phyloP scores from a whole-genome alignment of 495 filamentous ascomycete genomes.

The Staphylotrichum longicolle region DNA sequence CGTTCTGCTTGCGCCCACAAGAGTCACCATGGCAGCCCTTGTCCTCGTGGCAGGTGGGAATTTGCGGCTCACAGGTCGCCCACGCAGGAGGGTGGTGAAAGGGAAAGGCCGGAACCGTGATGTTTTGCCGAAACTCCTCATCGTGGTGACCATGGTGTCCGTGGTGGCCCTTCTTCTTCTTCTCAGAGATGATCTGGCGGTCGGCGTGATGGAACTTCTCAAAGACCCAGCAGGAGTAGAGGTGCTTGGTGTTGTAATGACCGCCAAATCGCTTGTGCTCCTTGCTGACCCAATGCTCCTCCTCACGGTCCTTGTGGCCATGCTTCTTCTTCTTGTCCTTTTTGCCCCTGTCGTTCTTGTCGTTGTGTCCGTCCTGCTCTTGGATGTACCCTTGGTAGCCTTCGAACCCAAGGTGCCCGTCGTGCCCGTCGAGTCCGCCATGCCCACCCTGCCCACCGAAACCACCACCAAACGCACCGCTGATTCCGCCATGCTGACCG shows the following conservation, averaged over 20 bases:
- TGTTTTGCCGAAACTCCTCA: background rate
- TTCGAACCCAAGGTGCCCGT: background rate
- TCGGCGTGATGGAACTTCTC: background rate
- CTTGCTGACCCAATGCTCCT: background rate
- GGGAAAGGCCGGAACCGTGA: background rate
- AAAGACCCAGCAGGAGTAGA: conserved; percentile 15
- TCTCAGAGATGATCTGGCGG: background rate
- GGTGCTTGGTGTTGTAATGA: conserved; percentile 13
- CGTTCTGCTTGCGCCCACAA: background rate
- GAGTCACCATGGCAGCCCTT: background rate
- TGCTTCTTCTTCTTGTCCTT: conserved; percentile 3
- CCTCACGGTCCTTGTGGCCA: background rate
- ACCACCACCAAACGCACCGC: background rate
- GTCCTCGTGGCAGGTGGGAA: background rate
- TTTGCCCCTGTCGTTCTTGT: background rate
- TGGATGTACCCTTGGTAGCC: too few species aligned
- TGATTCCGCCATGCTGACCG: too few species aligned
- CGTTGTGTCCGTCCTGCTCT: background rate
- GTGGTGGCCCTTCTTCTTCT: background rate
- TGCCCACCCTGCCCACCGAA: background rate
- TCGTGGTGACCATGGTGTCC: background rate
- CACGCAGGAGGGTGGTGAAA: background rate
- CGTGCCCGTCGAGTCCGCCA: background rate
- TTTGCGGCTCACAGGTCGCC: conserved; percentile 4
- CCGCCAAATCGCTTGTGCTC: background rate